Evolutionary conservation across 2,329 filamentous ascomycete species (phyloP), one percentile per base, ranked within the genome.

Genomic region (Pestalotiopsis sp.): DNA sequence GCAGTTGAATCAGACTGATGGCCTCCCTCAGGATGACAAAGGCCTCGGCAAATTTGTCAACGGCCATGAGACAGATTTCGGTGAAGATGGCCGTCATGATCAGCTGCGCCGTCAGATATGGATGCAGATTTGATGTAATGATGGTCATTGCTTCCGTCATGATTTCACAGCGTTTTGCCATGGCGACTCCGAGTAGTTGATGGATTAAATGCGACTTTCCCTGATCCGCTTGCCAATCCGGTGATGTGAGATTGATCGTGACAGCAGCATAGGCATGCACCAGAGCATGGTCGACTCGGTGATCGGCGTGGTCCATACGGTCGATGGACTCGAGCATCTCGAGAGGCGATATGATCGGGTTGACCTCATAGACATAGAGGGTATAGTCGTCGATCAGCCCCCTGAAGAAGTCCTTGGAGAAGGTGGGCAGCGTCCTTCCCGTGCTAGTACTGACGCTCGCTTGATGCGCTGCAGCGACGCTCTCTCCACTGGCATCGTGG

Each of bases 11-110:
- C 61, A 64, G 20, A 14, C 36, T 23, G 11, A 64, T 64, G 7
- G 61, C 61, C 52, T 64, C 61, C 27, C 61, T 17, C 25, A 64
- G 13, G 23, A 64, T 49, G n/a, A 64, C 20, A n/a, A 64, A 64
- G 9, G 61, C 61, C 25, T 64, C 61, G 20, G 61, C 39, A 23
- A 64, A 64, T 39, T 64, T 64, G 17, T 49, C 61, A 64, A 64
- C 61, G 52, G 61, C 61, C 61, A 64, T 64, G 38, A 64, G 25
- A 39, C 61, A 64, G 13, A 64, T 64, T 25, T 64, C 61, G 3
- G 25, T 49, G 20, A 64, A 64, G 20, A 64, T 64, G 23, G 61
- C 61, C 17, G 61, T 64, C 39, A 64, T 64, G 38, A 64, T 64
- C 7, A 64, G 20, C 12, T 31, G 61, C 20, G 61, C 38, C 6